Conservation (phyloP, 495 filamentous ascomycete species). For the Hypoxylon crocopeplum region DNA sequence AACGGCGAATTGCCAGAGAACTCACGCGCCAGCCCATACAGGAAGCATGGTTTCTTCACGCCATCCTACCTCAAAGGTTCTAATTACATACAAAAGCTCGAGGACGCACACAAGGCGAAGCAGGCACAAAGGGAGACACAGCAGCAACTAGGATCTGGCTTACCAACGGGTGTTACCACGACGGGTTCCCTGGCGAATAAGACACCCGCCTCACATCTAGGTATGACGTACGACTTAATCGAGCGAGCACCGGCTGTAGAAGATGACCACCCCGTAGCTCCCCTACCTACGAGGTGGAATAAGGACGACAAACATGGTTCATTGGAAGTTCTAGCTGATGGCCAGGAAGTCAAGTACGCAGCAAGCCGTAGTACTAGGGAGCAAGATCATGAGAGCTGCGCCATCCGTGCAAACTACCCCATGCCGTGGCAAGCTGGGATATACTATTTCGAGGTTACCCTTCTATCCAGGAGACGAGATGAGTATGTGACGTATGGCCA, state of each 20-base stretch:
- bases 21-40: slow-evolving; percentile 30
- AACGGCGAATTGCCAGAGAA: slow-evolving; percentile 41
- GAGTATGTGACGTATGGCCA: slow-evolving; percentile 65
- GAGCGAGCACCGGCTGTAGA: slow-evolving; percentile 67
- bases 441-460: slow-evolving; percentile 95
- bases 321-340: slow-evolving; percentile 76
- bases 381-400: slow-evolving; percentile 80
- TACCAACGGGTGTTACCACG: slow-evolving; percentile 23
- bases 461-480: slow-evolving; percentile 83
- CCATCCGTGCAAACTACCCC: slow-evolving; percentile 82
- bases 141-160: slow-evolving; percentile 13
- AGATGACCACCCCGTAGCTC: slow-evolving; percentile 63
- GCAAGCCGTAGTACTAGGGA: slow-evolving; percentile 47
- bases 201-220: slow-evolving; percentile 70
- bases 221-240: slow-evolving; percentile 84
- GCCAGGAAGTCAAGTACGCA: slow-evolving; percentile 77
- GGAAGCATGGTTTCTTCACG: slow-evolving; percentile 63
- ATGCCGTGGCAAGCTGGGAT: slow-evolving; percentile 94
- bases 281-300: slow-evolving; percentile 85
- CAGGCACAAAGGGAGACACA: slow-evolving; percentile 42
- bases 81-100: slow-evolving; percentile 76
- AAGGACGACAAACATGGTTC: slow-evolving; percentile 74
- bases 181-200: slow-evolving; percentile 22
- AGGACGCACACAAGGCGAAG: slow-evolving; percentile 70
- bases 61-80: slow-evolving; percentile 83